phyloP scores from a whole-genome alignment of 139 green algal genomes.

The Gonium pectorale region DNA sequence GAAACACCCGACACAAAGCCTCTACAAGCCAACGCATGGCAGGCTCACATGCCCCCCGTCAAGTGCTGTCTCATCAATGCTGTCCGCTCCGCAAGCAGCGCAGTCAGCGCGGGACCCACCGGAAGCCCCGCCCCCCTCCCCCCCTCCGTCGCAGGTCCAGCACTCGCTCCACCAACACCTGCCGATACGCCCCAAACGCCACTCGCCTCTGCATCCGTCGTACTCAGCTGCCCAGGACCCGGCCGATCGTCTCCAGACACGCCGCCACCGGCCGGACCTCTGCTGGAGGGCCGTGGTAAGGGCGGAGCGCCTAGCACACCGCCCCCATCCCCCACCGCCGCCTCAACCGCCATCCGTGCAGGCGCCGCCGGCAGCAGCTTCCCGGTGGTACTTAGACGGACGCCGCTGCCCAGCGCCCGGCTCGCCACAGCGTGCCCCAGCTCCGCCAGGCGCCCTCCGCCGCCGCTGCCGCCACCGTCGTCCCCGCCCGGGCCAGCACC shows the following conservation, averaged over 20 bases:
- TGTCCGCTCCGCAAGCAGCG: constrained; percentile 22
- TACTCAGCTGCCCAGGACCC: too few relatives aligned
- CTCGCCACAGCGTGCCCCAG: constrained; percentile 3
- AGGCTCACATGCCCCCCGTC: too few relatives aligned
- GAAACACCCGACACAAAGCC: too few relatives aligned
- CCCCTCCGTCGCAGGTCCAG: too few relatives aligned
- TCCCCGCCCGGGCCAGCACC: not conserved
- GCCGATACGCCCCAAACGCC: too few relatives aligned
- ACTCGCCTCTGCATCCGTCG: too few relatives aligned
- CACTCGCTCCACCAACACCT: too few relatives aligned
- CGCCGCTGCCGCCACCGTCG: not conserved
- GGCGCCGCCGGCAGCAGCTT: constrained; percentile 25
- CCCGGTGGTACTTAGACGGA: constrained; percentile 30
- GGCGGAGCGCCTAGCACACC: too few relatives aligned
- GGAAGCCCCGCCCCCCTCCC: not conserved
- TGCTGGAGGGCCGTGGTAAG: too few relatives aligned
- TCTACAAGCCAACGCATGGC: too few relatives aligned
- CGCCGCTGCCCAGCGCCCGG: constrained; percentile 7
- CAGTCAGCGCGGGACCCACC: not conserved
- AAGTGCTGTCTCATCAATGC: constrained; percentile 22
- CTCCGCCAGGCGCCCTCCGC: not conserved
- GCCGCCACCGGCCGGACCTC: too few relatives aligned
- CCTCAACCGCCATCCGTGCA: constrained; percentile 23
- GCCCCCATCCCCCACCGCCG: not conserved
- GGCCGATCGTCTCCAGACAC: too few relatives aligned